Evolutionary conservation across 2,329 filamentous ascomycete species (phyloP).

Genomic region (Coniochaeta hoffmannii): DNA sequence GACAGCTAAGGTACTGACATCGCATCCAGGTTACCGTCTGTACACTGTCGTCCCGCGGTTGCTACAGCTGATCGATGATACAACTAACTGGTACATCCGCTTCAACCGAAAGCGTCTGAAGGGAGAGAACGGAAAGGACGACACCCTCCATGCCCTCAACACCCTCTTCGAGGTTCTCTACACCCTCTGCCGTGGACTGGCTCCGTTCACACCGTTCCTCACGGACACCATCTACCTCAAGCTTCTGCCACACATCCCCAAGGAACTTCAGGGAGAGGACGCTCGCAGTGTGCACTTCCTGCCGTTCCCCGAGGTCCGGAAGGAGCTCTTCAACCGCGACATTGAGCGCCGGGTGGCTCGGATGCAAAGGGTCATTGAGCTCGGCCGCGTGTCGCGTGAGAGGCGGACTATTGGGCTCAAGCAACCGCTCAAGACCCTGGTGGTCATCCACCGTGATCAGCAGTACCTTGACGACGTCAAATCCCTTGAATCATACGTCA

Average conservation of each 20-base stretch:
- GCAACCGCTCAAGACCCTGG: constrained; percentile 79
- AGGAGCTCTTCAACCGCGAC: constrained; percentile 78
- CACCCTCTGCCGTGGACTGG: constrained; percentile 79
- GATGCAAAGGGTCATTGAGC: constrained; percentile 95
- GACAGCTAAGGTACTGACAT: constrained; percentile 6
- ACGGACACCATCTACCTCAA: constrained; percentile 90
- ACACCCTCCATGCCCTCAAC: constrained; percentile 86
- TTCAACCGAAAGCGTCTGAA: constrained; percentile 90
- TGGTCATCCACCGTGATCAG: constrained; percentile 78
- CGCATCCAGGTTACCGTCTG: constrained; percentile 54
- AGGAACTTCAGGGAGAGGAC: constrained; percentile 60
- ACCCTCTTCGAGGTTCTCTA: constrained; percentile 90
- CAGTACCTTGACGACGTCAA: constrained; percentile 82
- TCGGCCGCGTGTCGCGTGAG: constrained; percentile 80
- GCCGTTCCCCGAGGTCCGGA: constrained; percentile 77
- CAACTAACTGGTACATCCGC: constrained; percentile 98
- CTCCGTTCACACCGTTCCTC: constrained; percentile 92
- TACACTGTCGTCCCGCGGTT: constrained; percentile 90
- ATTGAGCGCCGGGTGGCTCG: constrained; percentile 80
- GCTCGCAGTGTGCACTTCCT: constrained; percentile 87
- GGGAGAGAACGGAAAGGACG: constrained; percentile 77
- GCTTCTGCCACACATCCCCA: constrained; percentile 74
- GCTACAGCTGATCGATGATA: constrained; percentile 80
- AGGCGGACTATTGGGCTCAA: constrained; percentile 79
- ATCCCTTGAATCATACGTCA: constrained; percentile 80